A percentile compares a stretch with the other conserved stretches of the same genome.
These are phyloP conservation scores for Daphne laureola DNA, from an alignment of 441 rosid species.

Conservation along the genomic window DNA sequence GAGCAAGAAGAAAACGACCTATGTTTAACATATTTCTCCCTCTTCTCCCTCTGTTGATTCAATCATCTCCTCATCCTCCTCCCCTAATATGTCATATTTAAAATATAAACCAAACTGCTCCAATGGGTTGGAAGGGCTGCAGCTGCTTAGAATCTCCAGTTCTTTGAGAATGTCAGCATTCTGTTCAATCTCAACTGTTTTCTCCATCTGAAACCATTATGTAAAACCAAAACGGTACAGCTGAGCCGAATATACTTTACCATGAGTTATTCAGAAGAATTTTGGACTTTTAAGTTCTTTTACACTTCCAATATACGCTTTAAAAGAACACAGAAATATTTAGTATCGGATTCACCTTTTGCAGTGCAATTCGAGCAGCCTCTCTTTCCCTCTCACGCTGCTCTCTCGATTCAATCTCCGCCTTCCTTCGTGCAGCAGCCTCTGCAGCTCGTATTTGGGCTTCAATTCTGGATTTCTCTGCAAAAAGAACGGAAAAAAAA, in stretches of 20 bases:
- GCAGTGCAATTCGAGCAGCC: constrained; percentile 56
- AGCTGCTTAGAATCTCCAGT: constrained; percentile 51
- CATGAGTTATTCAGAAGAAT: background rate
- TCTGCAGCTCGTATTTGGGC: constrained; percentile 58
- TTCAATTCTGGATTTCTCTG: constrained; percentile 70
- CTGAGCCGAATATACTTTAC: background rate
- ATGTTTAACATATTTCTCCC: constrained; percentile 26
- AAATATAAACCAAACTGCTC: constrained; percentile 38
- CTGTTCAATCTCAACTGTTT: constrained; percentile 46
- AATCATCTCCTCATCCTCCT: constrained; percentile 28
- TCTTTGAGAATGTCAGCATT: constrained; percentile 41
- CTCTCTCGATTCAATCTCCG: constrained; percentile 45
- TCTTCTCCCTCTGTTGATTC: constrained; percentile 32
- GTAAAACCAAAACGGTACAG: background rate
- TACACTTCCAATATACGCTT: background rate
- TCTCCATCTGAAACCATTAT: constrained; percentile 38
- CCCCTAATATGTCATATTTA: constrained; percentile 25
- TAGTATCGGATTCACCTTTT: constrained; percentile 28
- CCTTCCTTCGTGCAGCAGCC: constrained; percentile 44
- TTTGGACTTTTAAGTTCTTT: background rate
- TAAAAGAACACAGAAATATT: too few species aligned
- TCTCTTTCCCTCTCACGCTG: constrained; percentile 55
- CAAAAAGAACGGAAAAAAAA: constrained; percentile 7
- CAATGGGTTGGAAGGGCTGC: constrained; percentile 28
- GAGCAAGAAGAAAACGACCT: too few species aligned